Percentiles rank a stretch among this genome's conserved stretches.
Conservation (phyloP, 2,329 filamentous ascomycete genomes). For the Xylariales sp. region DNA sequence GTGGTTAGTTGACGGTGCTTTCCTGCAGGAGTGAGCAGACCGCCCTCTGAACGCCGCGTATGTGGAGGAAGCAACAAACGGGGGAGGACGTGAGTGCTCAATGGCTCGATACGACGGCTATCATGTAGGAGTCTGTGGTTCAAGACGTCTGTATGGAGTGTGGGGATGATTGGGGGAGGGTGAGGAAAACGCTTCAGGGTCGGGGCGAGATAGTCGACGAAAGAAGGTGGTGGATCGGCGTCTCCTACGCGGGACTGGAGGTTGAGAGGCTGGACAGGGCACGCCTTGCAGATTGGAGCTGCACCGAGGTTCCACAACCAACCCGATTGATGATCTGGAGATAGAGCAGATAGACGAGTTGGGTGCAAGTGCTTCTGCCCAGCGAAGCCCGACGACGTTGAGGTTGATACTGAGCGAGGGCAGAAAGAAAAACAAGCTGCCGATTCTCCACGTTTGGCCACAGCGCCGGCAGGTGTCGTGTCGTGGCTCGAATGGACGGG, state of each 20-base stretch:
- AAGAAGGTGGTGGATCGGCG: constrained; percentile 12
- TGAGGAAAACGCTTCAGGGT: background rate
- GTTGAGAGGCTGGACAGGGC: constrained; percentile 10
- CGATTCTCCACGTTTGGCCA: constrained; percentile 25
- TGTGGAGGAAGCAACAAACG: constrained; percentile 27
- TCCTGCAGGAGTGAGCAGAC: constrained; percentile 24
- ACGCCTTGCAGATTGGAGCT: constrained; percentile 10
- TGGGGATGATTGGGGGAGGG: constrained; percentile 17
- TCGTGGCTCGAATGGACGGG: constrained; percentile 33
- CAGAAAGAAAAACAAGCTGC: constrained; percentile 6
- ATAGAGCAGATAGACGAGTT: background rate
- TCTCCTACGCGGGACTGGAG: constrained; percentile 5
- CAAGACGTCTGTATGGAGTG: constrained; percentile 14
- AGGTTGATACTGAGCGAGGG: background rate
- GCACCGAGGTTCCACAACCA: constrained; percentile 10
- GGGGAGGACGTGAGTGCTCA: constrained; percentile 18
- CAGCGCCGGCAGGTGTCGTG: constrained; percentile 17
- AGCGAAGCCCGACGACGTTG: constrained; percentile 1
- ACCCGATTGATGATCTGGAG: constrained; percentile 11
- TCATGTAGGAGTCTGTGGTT: constrained; percentile 16
- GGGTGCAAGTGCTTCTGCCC: constrained; percentile 9
- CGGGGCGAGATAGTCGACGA: constrained; percentile 18
- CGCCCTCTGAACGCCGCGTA: constrained; percentile 26
- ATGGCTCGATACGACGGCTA: constrained; percentile 27
- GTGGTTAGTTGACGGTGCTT: constrained; percentile 23